Evolutionary conservation across 257 asterid species (phyloP), one percentile per base, ranked within the genome.

Genomic region (Fraxinus cuspidata): DNA sequence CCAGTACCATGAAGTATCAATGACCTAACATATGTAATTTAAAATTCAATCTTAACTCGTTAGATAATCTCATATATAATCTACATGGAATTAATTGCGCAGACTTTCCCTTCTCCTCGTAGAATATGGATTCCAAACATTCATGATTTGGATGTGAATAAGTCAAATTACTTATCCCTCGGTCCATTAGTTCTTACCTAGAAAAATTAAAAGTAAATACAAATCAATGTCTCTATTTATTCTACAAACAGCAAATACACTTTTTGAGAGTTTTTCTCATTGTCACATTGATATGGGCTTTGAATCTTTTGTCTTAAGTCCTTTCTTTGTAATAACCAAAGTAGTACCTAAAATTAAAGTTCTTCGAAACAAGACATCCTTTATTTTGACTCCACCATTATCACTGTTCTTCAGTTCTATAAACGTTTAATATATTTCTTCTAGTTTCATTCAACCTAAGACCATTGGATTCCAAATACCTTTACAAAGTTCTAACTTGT

Each of bases 401-500:
- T 58, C 27, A 58, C 21, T 21, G 21, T 21, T 58, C 31, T 29
- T 21, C 27, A 23, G 31, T 21, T 58, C 28, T 56, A 56, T 56
- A 58, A 58, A 23, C 15, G 9, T 58, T 23, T 58, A 21, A 21
- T 56, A 56, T 56, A 56, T n/a, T 51, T 56, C 12, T n/a, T 7
- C 65, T 56, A 21, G 65, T 56, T 56, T 56, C 65, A 56, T 56
- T 56, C 65, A 6, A 56, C 65, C 65, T n/a, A n/a, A 56, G 65
- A 56, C 65, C 25, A 19, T n/a, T 18, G 11, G 65, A 56, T n/a
- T 56, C 65, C 65, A 56, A 51, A n/a, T 56, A 56, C 65, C 21
- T 4, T n/a, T 56, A n/a, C 25, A n/a, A 56, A 7, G 65, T 56
- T n/a, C 65, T 19, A 56, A 56, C 12, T n/a, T 56, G 25, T 56